phyloP scores from a whole-genome alignment of 2,329 filamentous ascomycete genomes.

The Cercospora brassicicola region DNA sequence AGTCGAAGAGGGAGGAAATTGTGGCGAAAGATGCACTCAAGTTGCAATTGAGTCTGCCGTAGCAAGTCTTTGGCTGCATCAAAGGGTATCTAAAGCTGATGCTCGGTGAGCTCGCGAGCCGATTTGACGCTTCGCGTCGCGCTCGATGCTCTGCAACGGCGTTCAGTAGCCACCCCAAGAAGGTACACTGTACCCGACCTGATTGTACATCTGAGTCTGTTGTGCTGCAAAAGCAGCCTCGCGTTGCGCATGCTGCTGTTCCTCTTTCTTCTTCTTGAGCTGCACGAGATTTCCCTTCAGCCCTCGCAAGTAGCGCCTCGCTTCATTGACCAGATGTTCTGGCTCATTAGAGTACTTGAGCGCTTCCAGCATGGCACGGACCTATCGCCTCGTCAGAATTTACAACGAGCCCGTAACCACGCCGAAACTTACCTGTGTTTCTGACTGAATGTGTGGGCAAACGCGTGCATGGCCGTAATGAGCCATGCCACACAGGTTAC shows the following conservation, averaged over 20 bases:
- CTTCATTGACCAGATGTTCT: slow-evolving; percentile 53
- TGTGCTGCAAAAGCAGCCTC: slow-evolving; percentile 23
- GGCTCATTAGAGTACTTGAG: slow-evolving; percentile 61
- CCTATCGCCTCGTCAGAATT: slow-evolving; percentile 43
- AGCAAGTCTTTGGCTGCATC: neutral
- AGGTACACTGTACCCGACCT: slow-evolving; percentile 3
- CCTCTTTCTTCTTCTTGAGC: slow-evolving; percentile 49
- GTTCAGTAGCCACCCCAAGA: slow-evolving; percentile 1
- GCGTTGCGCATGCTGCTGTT: slow-evolving; percentile 26
- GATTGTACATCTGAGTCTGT: slow-evolving; percentile 4
- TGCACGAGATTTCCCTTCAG: slow-evolving; percentile 58
- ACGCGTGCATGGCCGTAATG: slow-evolving; percentile 58
- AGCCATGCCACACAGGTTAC: slow-evolving; percentile 63
- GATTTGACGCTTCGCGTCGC: neutral
- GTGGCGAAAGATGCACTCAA: slow-evolving; percentile 41
- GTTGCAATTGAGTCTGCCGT: slow-evolving; percentile 30
- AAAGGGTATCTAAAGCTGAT: neutral
- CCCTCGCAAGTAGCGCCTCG: slow-evolving; percentile 58
- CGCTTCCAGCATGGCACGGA: slow-evolving; percentile 63
- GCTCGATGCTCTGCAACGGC: neutral
- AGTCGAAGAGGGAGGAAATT: slow-evolving; percentile 39
- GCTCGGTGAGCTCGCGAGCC: neutral
- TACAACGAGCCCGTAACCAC: neutral
- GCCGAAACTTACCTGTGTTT: slow-evolving; percentile 45
- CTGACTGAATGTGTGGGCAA: slow-evolving; percentile 63